Percentiles rank a stretch among this genome's conserved stretches.
Evolutionary conservation across 768 basidiomycete species (phyloP).

Genomic region (Rhodotorula babjevae): DNA sequence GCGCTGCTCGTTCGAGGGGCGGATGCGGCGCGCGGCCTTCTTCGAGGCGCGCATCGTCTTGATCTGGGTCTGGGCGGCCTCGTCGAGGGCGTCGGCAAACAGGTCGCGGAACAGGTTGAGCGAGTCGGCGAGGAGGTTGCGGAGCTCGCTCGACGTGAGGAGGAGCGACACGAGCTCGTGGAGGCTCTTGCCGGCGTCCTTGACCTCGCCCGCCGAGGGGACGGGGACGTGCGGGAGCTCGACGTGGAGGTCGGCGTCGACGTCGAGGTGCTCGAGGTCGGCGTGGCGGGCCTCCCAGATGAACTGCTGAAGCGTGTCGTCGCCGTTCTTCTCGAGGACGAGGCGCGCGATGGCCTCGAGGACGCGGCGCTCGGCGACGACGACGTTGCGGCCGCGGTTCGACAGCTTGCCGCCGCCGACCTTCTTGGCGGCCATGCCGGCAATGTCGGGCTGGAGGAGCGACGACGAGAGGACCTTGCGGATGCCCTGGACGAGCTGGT

Average conservation of each 20-base stretch:
- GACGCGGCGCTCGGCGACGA: constrained; percentile 45
- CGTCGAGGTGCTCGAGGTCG: constrained; percentile 39
- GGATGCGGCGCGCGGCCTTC: constrained; percentile 44
- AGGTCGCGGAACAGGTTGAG: constrained; percentile 48
- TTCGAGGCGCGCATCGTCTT: constrained; percentile 29
- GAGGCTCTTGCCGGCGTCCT: constrained; percentile 41
- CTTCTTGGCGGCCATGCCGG: constrained; percentile 45
- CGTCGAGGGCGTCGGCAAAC: constrained; percentile 48
- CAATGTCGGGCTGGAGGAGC: constrained; percentile 45
- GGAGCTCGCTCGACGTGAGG: constrained; percentile 47
- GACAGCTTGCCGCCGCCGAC: constrained; percentile 37
- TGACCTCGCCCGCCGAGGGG: constrained; percentile 41
- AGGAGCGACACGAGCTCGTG: constrained; percentile 47
- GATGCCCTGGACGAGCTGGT: constrained; percentile 42
- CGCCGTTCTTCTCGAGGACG: constrained; percentile 48
- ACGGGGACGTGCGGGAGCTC: constrained; percentile 46
- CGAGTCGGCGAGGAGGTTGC: constrained; percentile 46
- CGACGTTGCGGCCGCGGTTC: constrained; percentile 45
- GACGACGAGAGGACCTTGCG: constrained; percentile 41
- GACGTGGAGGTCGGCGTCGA: constrained; percentile 44
- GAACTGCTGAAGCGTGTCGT: constrained; percentile 39
- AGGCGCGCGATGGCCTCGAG: constrained; percentile 44
- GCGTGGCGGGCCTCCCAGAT: constrained; percentile 43
- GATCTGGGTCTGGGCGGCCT: constrained; percentile 44
- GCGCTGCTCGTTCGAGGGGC: constrained; percentile 45